Base-by-base conservation (phyloP, 305 asterid genomes). In the Solanum hybrid region DNA sequence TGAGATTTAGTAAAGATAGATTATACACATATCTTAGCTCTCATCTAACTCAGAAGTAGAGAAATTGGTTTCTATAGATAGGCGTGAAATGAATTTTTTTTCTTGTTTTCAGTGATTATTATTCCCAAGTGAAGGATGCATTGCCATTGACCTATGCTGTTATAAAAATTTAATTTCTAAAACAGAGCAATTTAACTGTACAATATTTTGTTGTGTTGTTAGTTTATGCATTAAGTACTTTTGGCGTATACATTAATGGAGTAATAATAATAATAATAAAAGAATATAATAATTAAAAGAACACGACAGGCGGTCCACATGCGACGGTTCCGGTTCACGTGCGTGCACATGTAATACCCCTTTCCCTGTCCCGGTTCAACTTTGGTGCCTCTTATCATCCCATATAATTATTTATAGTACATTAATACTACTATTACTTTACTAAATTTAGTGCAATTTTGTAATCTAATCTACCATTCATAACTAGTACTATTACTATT, bases 331-430 rank as follows among this genome's bases (percentile, higher is more conserved):
- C 51, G 87, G 77, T 92, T 91, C 97, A 95, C 96, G 93, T 95
- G 98, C 92, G 88, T 90, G 93, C 98, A 95, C 98, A 95, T 95
- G 95, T 93, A 94, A 91, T 65, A 8, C 26, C 88, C 89, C 94
- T 88, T 79, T 77, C 90, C 89, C 45, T 85, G 76, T 90, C 91
- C 89, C 92, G 90, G 72, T 39, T 14, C 15, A 27, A 22, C 22
- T 36, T 51, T 57, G 24, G 33, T 89, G 32, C 51, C 4, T 65
- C 87, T 84, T 85, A 89, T 90, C 91, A 89, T 81, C 84, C 41
- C 41, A 82, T 90, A 89, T 83, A 86, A 34, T 9, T 86, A 61
- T 80, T 72, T 72, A 72, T 61, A 61, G 26, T 61, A 61, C 72
- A 22, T 41, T 45, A 45, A 14, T 14, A 45, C 22, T 45, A 73